Percentiles rank a stretch among this genome's conserved stretches.
Evolutionary conservation across 352 stramenopile genomes (phyloP).

Genomic region (Phytophthora ohioensis): DNA sequence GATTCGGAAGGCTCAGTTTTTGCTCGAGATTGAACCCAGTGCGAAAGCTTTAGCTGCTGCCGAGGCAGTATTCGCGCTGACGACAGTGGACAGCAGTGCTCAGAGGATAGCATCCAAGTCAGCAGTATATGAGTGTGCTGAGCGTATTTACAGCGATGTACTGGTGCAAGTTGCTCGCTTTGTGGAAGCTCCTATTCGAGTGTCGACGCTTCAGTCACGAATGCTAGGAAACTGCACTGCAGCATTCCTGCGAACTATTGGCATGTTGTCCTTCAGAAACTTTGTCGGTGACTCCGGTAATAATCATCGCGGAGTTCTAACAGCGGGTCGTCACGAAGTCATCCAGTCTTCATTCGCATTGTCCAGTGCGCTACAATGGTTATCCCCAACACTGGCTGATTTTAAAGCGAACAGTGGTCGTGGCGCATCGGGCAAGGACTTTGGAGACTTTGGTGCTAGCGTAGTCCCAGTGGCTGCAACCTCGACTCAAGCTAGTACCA

Average conservation of each 20-base stretch:
- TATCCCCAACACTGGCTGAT: constrained; percentile 60
- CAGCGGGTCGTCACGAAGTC: constrained; percentile 54
- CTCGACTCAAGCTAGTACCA: constrained; percentile 31
- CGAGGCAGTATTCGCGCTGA: constrained; percentile 68
- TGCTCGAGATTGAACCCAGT: constrained; percentile 85
- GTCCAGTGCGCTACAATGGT: constrained; percentile 76
- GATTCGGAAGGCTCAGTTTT: constrained; percentile 87
- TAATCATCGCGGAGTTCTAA: constrained; percentile 44
- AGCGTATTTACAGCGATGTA: constrained; percentile 87
- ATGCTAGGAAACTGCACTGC: constrained; percentile 80
- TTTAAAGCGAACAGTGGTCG: constrained; percentile 38
- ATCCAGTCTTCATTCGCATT: constrained; percentile 82
- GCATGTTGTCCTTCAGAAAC: constrained; percentile 78
- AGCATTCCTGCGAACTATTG: constrained; percentile 82
- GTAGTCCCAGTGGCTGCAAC: constrained; percentile 29
- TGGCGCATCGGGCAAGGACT: constrained; percentile 47
- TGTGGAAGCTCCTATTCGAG: constrained; percentile 77
- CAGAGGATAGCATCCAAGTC: constrained; percentile 54
- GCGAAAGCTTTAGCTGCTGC: constrained; percentile 73
- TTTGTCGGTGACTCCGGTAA: constrained; percentile 72
- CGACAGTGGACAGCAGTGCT: constrained; percentile 46
- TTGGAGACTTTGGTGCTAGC: constrained; percentile 52
- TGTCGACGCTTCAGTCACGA: constrained; percentile 75
- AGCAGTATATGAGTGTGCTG: constrained; percentile 76
- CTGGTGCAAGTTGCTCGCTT: constrained; percentile 87